Evolutionary conservation across 352 stramenopile species (phyloP).

Genomic region (Globisporangium nodosum): DNA sequence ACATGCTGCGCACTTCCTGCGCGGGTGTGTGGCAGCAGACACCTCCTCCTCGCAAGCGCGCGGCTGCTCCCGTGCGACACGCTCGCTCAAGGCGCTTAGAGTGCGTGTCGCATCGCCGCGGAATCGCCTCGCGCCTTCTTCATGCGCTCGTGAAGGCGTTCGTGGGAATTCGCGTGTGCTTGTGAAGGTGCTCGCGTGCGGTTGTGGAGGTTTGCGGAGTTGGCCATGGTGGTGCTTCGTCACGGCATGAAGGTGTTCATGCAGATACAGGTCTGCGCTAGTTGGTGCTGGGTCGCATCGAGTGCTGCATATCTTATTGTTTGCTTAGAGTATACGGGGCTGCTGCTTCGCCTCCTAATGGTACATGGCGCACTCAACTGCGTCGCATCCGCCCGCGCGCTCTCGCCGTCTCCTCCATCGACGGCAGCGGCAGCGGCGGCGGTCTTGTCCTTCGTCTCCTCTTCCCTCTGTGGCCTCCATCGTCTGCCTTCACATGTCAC

Average conservation of each 20-base stretch:
- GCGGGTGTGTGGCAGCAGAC: too few relatives aligned
- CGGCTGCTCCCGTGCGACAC: not conserved
- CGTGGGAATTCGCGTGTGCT: not conserved
- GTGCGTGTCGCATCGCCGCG: not conserved
- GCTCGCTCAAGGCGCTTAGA: not conserved
- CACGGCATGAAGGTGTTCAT: too few relatives aligned
- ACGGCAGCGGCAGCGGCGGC: too few relatives aligned
- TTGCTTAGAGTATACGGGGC: not conserved
- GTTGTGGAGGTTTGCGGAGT: too few relatives aligned
- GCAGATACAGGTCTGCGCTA: too few relatives aligned
- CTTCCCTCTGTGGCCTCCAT: not conserved
- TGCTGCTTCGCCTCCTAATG: slow-evolving; percentile 4
- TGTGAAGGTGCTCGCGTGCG: not conserved
- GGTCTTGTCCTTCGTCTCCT: not conserved
- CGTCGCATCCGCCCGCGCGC: not conserved
- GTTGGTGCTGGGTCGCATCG: too few relatives aligned
- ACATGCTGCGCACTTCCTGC: too few relatives aligned
- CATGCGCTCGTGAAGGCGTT: not conserved
- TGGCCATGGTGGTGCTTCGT: too few relatives aligned
- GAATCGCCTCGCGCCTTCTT: slow-evolving; percentile 1
- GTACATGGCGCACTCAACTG: slow-evolving; percentile 7
- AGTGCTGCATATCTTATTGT: too few relatives aligned
- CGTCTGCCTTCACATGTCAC: slow-evolving; percentile 1
- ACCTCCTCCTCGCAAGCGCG: not conserved
- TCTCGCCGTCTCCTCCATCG: not conserved